Evolutionary conservation across 768 basidiomycete genomes (phyloP).

Genomic region (Phlebiopsis gigantea): DNA sequence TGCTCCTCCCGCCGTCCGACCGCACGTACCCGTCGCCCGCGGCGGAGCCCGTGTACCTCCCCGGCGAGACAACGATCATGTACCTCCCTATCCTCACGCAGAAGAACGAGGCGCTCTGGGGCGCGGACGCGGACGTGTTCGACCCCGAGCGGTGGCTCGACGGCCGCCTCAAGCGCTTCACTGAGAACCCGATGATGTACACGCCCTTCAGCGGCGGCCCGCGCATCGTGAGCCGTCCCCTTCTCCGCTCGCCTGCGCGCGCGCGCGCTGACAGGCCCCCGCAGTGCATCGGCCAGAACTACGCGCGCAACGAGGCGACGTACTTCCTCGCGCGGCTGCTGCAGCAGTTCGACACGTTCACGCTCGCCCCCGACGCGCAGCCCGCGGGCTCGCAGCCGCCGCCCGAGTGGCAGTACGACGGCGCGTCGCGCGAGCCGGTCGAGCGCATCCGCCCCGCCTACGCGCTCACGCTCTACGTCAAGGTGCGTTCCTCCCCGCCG

Average conservation of each 20-base stretch:
- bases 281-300: conserved; percentile 69
- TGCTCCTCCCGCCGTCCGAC: conserved; percentile 49
- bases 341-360: conserved; percentile 58
- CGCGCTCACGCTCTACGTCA: conserved; percentile 61
- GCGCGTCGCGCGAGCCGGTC: conserved; percentile 33
- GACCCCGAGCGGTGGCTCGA: conserved; percentile 77
- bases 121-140: conserved; percentile 70
- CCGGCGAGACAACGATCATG: conserved; percentile 49
- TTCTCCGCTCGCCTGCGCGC: neutral
- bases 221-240: conserved; percentile 32
- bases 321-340: conserved; percentile 65
- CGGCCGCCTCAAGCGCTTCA: conserved; percentile 42
- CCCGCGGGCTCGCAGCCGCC: conserved; percentile 61
- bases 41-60: conserved; percentile 49
- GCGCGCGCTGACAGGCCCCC: neutral
- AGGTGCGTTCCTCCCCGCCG: conserved; percentile 37
- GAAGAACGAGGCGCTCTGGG: conserved; percentile 66
- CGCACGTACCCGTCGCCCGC: conserved; percentile 33
- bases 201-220: conserved; percentile 74
- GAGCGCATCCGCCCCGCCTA: conserved; percentile 62
- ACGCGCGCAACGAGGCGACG: conserved; percentile 73
- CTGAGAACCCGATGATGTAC: conserved; percentile 62
- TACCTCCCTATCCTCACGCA: conserved; percentile 62
- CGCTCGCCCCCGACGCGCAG: conserved; percentile 55
- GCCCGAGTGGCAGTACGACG: conserved; percentile 43